phyloP scores from a whole-genome alignment of 2,329 filamentous ascomycete genomes.

The Hypocreales sp. region DNA sequence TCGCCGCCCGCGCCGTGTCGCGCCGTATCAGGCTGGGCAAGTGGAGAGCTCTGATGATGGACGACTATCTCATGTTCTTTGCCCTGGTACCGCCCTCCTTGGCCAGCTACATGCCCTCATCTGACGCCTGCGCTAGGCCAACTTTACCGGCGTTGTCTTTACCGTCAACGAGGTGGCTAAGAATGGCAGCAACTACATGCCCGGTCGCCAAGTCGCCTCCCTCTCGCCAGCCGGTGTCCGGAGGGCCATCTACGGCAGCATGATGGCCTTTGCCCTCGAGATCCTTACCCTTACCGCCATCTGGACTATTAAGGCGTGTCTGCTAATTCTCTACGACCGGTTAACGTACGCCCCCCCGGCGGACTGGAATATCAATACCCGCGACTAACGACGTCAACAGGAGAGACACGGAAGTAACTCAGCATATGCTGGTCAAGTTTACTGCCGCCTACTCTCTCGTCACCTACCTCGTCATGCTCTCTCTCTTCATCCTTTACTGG shows the following conservation, averaged over 20 bases:
- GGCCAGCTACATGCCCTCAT: no score
- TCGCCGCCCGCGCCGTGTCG: slow-evolving; percentile 12
- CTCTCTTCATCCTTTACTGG: slow-evolving; percentile 36
- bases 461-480: slow-evolving; percentile 30
- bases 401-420: slow-evolving; percentile 11
- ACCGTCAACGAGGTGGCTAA: slow-evolving; percentile 24
- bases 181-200: slow-evolving; percentile 28
- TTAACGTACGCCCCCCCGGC: slow-evolving; percentile 25
- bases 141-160: slow-evolving; percentile 22
- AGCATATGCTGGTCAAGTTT: slow-evolving; percentile 22
- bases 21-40: slow-evolving; percentile 25
- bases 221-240: slow-evolving; percentile 27
- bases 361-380: no score
- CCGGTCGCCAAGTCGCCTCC: slow-evolving; percentile 16
- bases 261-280: slow-evolving; percentile 36
- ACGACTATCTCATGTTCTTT: slow-evolving; percentile 42
- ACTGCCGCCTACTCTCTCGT: slow-evolving; percentile 26
- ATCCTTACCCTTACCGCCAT: slow-evolving; percentile 33
- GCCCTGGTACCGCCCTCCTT: no score
- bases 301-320: slow-evolving; percentile 36
- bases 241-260: slow-evolving; percentile 31
- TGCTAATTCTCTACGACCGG: slow-evolving; percentile 35
- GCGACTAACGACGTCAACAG: slow-evolving; percentile 4
- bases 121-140: slow-evolving; percentile 7
- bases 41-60: slow-evolving; percentile 30